These are phyloP conservation scores for Delitschia confertaspora DNA, from an alignment of 495 filamentous ascomycete genomes.

Conservation along the genomic window DNA sequence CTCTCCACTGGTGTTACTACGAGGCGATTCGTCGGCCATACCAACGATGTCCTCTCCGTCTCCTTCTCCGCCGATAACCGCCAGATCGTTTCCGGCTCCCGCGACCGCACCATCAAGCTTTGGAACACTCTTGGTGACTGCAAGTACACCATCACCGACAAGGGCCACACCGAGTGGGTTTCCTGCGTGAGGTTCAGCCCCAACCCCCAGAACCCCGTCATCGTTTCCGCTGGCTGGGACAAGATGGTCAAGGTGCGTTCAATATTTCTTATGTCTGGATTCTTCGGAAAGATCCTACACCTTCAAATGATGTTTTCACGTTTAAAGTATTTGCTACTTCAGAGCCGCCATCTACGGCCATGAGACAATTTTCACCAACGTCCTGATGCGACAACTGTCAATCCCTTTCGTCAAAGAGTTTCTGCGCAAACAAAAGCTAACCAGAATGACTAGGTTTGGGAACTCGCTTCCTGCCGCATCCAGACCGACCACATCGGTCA, in stretches of 20 bases:
- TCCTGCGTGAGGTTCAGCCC: slow-evolving; percentile 99
- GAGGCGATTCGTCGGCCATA: slow-evolving; percentile 97
- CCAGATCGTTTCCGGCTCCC: slow-evolving; percentile 98
- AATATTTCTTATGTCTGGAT: slow-evolving; percentile 13
- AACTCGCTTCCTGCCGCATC: slow-evolving; percentile 96
- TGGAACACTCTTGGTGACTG: slow-evolving; percentile 99
- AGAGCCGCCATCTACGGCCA: slow-evolving; percentile 89
- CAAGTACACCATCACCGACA: slow-evolving; percentile 99
- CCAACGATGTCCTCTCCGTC: slow-evolving; percentile 98
- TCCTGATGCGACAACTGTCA: slow-evolving; percentile 56
- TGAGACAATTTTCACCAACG: slow-evolving; percentile 96
- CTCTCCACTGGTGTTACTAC: slow-evolving; percentile 93
- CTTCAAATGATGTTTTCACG: slow-evolving; percentile 81
- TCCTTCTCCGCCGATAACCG: slow-evolving; percentile 99
- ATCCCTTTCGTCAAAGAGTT: not conserved
- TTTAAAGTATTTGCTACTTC: slow-evolving; percentile 99
- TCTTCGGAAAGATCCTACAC: slow-evolving; percentile 1
- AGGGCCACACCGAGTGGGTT: slow-evolving; percentile 99
- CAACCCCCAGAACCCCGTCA: slow-evolving; percentile 99
- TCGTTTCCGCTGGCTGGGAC: slow-evolving; percentile 98
- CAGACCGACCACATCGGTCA: slow-evolving; percentile 99
- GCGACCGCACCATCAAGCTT: slow-evolving; percentile 98
- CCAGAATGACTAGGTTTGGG: slow-evolving; percentile 69
- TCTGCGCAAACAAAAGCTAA: slow-evolving; percentile 6
- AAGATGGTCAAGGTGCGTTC: slow-evolving; percentile 97